phyloP scores from a whole-genome alignment of 73 alveolate genomes.

The Stentor roeselii region DNA sequence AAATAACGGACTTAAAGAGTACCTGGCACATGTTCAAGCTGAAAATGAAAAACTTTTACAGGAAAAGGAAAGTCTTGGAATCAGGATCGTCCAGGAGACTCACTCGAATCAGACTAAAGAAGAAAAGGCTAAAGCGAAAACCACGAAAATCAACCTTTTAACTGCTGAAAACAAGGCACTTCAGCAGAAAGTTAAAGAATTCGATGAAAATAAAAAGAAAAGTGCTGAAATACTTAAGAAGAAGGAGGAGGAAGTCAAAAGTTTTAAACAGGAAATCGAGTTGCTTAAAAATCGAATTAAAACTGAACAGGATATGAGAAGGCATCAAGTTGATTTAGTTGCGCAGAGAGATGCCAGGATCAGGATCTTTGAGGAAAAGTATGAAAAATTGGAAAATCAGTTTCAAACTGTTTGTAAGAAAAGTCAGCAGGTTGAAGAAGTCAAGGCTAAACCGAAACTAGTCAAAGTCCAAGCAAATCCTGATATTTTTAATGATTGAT shows the following conservation, averaged over 20 bases:
- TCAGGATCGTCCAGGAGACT: background rate
- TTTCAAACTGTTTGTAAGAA: background rate
- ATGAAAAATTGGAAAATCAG: background rate
- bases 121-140: constrained; percentile 23
- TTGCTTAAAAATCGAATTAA: background rate
- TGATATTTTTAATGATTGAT: constrained; percentile 12
- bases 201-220: constrained; percentile 17
- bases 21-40: background rate
- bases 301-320: constrained; percentile 16
- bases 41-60: constrained; percentile 16
- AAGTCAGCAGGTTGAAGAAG: background rate
- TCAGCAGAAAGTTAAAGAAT: background rate
- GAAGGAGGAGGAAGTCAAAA: background rate
- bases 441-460: background rate
- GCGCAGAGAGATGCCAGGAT: constrained; percentile 7
- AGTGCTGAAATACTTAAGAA: background rate
- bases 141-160: constrained; percentile 18
- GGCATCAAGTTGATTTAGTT: constrained; percentile 22
- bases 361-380: constrained; percentile 4
- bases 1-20: constrained; percentile 3
- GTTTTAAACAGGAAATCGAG: background rate
- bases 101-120: background rate
- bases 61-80: constrained; percentile 7
- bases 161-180: constrained; percentile 9
- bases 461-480: constrained; percentile 16